Percentiles rank a stretch among this genome's conserved stretches.
Evolutionary conservation across 2,329 filamentous ascomycete species (phyloP).

Genomic region (Amesomyces nigricolor): DNA sequence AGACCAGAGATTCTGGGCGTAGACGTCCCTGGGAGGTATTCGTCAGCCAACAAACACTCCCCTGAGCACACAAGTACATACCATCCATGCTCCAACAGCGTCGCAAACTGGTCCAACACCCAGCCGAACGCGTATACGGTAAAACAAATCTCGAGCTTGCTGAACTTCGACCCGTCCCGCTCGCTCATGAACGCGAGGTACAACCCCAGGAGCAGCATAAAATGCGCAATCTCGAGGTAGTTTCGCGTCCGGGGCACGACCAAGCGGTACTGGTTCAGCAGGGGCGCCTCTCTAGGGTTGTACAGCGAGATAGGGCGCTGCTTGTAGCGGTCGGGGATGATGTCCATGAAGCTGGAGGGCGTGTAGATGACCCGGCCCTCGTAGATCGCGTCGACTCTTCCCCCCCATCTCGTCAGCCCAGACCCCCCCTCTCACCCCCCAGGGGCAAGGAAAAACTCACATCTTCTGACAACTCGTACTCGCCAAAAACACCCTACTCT

Average conservation of each 20-base stretch:
- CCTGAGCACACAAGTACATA: constrained; percentile 27
- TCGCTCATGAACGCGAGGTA: constrained; percentile 69
- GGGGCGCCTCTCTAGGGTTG: constrained; percentile 66
- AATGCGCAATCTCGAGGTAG: constrained; percentile 68
- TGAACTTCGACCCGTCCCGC: constrained; percentile 53
- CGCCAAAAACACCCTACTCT: constrained; percentile 72
- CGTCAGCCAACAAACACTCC: constrained; percentile 28
- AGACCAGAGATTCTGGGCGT: constrained; percentile 84
- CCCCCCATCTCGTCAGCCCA: not conserved
- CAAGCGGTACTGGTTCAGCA: constrained; percentile 79
- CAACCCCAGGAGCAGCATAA: constrained; percentile 60
- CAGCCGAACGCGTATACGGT: constrained; percentile 70
- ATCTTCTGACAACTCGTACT: constrained; percentile 76
- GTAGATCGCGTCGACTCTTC: constrained; percentile 69
- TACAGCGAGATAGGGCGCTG: constrained; percentile 76
- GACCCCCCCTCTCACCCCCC: too few relatives aligned
- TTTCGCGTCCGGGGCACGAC: constrained; percentile 76
- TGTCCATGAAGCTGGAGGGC: constrained; percentile 73
- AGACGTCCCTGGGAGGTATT: constrained; percentile 56
- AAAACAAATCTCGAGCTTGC: constrained; percentile 59
- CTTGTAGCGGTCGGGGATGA: constrained; percentile 82
- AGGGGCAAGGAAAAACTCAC: constrained; percentile 29
- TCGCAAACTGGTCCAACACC: constrained; percentile 72
- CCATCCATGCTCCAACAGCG: constrained; percentile 68
- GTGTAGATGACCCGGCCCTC: constrained; percentile 76